Evolutionary conservation across 768 basidiomycete species (phyloP), one percentile per base, ranked within the genome.

Genomic region (Pholiota molesta): DNA sequence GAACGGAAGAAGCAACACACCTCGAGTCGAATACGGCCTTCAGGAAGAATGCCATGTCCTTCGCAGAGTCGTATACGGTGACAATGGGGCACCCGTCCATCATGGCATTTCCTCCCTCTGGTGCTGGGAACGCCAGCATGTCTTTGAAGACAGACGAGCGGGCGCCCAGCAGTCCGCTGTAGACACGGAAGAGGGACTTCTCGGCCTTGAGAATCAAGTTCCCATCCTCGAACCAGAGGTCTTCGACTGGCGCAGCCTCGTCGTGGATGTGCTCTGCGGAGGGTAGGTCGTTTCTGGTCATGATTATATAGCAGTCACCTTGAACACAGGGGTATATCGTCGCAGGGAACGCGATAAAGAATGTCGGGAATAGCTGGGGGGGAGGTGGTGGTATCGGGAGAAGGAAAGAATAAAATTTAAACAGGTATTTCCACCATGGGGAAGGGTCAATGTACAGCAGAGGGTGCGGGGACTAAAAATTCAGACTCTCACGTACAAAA

Each of bases 181-280:
- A 74, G 40, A 81, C 64, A 21, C 72, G 71, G 66, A 79, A 81
- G 8, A 72, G 69, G 14, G 68, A 71, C 45, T 71, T 65, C 56
- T 74, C 73, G 9, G 73, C 77, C 58, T 76, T 70, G 14, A 80
- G 70, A 21, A 79, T 75, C 55, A 80, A 68, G 56, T 77, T 78
- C 5, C 78, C 77, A 73, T 66, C 90, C 17, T 73, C 71, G 55
- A 73, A 78, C 75, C 75, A 79, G 28, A 76, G 64, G 11, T 61
- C 65, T 11, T 65, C 63, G 26, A 65, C 67, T 14, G 62, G 67
- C 17, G 52, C 62, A 23, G 59, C 62, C 1, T 63, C 55, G 31
- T 66, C 31, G 21, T 59, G 52, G 42, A 57, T 49, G 11, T 23
- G 19, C 23, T 26, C 47, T 49, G 47, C 19, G 47, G 19, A 23